Percentiles rank a stretch among this genome's conserved stretches.
Evolutionary conservation across 78 protist genomes (phyloP).

Genomic region (Dictyostelium discoideum): dicty_2.7 NC_007091.3:3475001-3475500

Average conservation of each 20-base stretch:
- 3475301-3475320: slow-evolving; percentile 44
- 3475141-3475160: slow-evolving; percentile 80
- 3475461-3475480: slow-evolving; percentile 69
- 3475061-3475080: slow-evolving; percentile 57
- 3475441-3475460: slow-evolving; percentile 64
- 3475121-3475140: slow-evolving; percentile 61
- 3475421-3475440: slow-evolving; percentile 32
- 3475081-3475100: slow-evolving; percentile 59
- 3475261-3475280: slow-evolving; percentile 45
- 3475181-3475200: slow-evolving; percentile 59
- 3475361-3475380: slow-evolving; percentile 60
- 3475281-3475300: slow-evolving; percentile 56
- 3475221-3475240: slow-evolving; percentile 75
- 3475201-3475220: slow-evolving; percentile 56
- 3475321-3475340: slow-evolving; percentile 66
- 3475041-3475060: slow-evolving; percentile 63
- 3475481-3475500: slow-evolving; percentile 45
- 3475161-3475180: slow-evolving; percentile 73
- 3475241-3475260: slow-evolving; percentile 61
- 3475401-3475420: slow-evolving; percentile 73
- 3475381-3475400: slow-evolving; percentile 63
- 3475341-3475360: slow-evolving; percentile 64
- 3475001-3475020: slow-evolving; percentile 74
- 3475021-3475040: slow-evolving; percentile 68
- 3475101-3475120: slow-evolving; percentile 31